A percentile compares a stretch with the other conserved stretches of the same genome.
Conservation (phyloP, 352 stramenopile species). For the Globisporangium cederbergense region DNA sequence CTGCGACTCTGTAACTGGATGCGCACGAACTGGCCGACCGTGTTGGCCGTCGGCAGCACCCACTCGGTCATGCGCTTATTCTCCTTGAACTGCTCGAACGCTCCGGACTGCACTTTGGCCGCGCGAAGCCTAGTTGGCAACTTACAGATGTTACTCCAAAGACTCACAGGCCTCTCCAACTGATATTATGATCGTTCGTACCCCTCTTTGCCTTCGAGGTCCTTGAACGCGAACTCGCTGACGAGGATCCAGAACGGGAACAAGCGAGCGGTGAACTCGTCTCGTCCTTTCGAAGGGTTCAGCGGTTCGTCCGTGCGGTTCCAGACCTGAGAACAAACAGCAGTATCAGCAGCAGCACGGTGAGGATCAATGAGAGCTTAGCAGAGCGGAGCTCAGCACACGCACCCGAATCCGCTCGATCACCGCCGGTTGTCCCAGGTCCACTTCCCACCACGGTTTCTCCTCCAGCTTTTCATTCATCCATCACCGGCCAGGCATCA, state of each 20-base stretch:
- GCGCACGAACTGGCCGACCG: constrained; percentile 71
- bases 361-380: not conserved
- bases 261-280: constrained; percentile 79
- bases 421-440: constrained; percentile 77
- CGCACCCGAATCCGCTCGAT: constrained; percentile 75
- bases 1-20: constrained; percentile 88
- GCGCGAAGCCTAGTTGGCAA: constrained; percentile 54
- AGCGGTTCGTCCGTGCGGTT: constrained; percentile 88
- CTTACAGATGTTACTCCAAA: not conserved
- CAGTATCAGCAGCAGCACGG: not conserved
- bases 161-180: not conserved
- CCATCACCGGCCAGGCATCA: not conserved
- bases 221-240: constrained; percentile 84
- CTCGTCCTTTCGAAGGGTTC: constrained; percentile 64
- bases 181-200: constrained; percentile 10
- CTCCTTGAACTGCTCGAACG: constrained; percentile 74
- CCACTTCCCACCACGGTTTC: constrained; percentile 93
- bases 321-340: constrained; percentile 46
- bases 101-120: constrained; percentile 73
- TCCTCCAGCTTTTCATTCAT: constrained; percentile 61
- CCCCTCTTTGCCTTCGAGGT: constrained; percentile 74
- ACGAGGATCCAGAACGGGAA: constrained; percentile 94
- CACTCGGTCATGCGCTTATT: constrained; percentile 86
- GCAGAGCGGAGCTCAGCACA: not conserved
- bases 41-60: constrained; percentile 82